Base-by-base conservation (phyloP, 2,329 filamentous ascomycete species). In the Aspergillus aculeatus region DNA sequence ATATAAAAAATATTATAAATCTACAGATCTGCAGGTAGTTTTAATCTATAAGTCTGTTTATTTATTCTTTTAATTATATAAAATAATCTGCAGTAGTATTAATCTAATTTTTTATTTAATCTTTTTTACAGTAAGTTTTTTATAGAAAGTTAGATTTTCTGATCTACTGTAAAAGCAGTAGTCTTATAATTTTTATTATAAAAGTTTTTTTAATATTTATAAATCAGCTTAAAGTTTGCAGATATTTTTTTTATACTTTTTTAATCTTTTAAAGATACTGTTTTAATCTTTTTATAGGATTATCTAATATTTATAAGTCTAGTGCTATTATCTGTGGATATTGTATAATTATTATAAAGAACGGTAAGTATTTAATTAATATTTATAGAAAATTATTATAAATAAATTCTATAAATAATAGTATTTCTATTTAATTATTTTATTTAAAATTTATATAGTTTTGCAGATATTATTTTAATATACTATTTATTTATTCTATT, bases 391-490 rank as follows among this genome's bases (percentile, higher is more conserved):
- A 47, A 23, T 47, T 47, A 47, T n/a, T 23, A 47, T n/a, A 47
- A 2, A n/a, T 47, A 47, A 23, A 19, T 47, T 47, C n/a, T 47
- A 47, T 47, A 32, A 51, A 1, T n/a, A 32, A 12, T 51, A 51
- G 32, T 2, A 51, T n/a, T 10, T 32, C 0, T 38, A 16, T 38
- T 2, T 21, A 51, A 38, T 38, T 51, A 51, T 51, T 11, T 51
- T 32, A 51, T 51, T 51, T 51, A 51, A 51, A 51, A 51, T 51
- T 32, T n/a, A 51, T 51, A 51, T 51, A 35, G 21, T 32, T 51
- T 51, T 38, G 12, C 4, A 51, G 10, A 10, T 32, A 51, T 23
- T 51, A 38, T 35, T 51, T 12, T 16, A 35, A 9, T 19, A 51
- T 51, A 51, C 35, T 51, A 51, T 51, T 32, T 51, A 51, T 21